Evolutionary conservation across 1,284 basidiomycete species (phyloP), one percentile per base, ranked within the genome.

Genomic region (Pseudozyma tsukubaensis): DNA sequence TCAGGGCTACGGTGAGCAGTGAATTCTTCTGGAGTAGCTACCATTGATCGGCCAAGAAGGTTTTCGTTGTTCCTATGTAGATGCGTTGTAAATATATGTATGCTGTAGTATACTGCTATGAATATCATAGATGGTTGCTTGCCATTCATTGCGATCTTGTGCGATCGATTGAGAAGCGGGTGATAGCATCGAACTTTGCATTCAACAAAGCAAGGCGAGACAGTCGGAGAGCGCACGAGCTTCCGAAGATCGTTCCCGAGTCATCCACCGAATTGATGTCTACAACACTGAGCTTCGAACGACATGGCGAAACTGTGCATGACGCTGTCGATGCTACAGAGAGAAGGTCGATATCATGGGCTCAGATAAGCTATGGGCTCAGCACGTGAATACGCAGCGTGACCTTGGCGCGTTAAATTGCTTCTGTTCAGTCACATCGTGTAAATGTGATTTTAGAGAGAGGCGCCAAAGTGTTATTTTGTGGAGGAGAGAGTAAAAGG

Each of bases 1-100:
- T 19, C 77, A 86, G 58, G 86, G 85, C 43, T 85, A 84, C 72
- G 78, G 72, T 44, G 72, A 74, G 58, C 72, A 74, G 55, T 74
- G 56, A 36, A 45, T 45, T 18, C 44, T 12, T 12, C 8, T 8
- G 4, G 8, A 39, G 4, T n/a, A n/a, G n/a, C n/a, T n/a, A n/a
- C n/a, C n/a, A n/a, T 37, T 14, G 14, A n/a, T 10, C 40, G 9
- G 4, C 14, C 14, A 45, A 6, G 19, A 45, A 4, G 44, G 19
- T 24, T 24, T 3, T 39, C 4, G 12, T 39, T 39, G 37, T 13
- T 39, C 12, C 16, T 13, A 39, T 13, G 37, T 13, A 39, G 16
- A 39, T 12, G 11, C 12, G 37, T 13, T n/a, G 37, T n/a, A 39
- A 13, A 39, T 39, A 39, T 39, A n/a, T 39, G 37, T 39, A 39